Evolutionary conservation across 768 basidiomycete genomes (phyloP), one percentile per base, ranked within the genome.

Genomic region (Pleurotus platypus): DNA sequence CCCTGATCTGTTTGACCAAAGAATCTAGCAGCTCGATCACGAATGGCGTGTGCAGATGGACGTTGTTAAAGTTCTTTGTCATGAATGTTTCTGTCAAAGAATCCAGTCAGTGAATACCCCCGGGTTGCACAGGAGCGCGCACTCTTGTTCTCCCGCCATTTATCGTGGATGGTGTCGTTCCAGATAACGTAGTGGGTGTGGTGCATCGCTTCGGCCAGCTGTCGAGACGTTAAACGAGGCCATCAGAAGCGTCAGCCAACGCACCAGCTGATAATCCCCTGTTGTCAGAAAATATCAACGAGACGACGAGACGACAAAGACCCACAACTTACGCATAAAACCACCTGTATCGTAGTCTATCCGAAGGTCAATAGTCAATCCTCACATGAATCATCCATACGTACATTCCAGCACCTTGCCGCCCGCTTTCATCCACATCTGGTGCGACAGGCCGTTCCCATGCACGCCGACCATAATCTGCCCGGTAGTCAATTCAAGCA

Each of bases 381-480:
- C 5, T 13, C 2, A 3, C 30, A n/a, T 20, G 40, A 45, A 26
- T 37, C 4, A 3, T 0, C 20, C 6, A 8, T 22, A 15, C 38
- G 8, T 26, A 56, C 55, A 47, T 47, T 56, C 55, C 5, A 56
- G 45, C 13, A 56, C 26, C 24, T 3, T 46, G 1, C 55, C 26
- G 11, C 43, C 55, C 7, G 55, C 43, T 39, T 56, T 56, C 55
- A 56, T 56, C 55, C 55, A 56, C 43, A 56, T 46, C 55, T 46
- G 42, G 30, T 56, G 55, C 12, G 55, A 56, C 37, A 56, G 30
- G 3, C 55, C 55, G 6, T 56, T 56, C 7, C 55, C 55, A 22
- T 56, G 55, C 20, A 56, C 55, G 16, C 55, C 55, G 11, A 56
- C 46, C 55, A 56, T 46, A 27, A 56, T 56, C 55, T 56, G 24